Percentiles rank a stretch among this genome's conserved stretches.
Evolutionary conservation across 2,329 filamentous ascomycete species (phyloP).

Genomic region (Stagonosporopsis chrysanthemi): DNA sequence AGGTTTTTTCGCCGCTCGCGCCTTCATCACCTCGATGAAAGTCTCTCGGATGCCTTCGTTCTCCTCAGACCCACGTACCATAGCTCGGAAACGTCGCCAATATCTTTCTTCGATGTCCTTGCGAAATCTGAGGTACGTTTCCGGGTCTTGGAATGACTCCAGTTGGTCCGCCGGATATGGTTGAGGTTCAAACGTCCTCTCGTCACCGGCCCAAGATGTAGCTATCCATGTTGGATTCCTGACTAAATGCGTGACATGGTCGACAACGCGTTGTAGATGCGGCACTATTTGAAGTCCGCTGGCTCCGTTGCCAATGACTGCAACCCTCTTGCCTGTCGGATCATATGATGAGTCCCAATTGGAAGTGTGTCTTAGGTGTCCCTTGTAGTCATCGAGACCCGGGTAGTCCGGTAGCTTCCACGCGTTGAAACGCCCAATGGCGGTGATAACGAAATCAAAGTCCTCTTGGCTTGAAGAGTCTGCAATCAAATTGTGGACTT

Average conservation of each 20-base stretch:
- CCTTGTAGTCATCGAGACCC: conserved; percentile 39
- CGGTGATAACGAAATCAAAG: conserved; percentile 50
- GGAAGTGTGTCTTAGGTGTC: conserved; percentile 40
- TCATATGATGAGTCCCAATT: conserved; percentile 53
- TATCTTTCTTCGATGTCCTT: conserved; percentile 62
- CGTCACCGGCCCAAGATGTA: conserved; percentile 61
- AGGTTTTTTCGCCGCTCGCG: conserved; percentile 50
- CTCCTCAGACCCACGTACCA: conserved; percentile 49
- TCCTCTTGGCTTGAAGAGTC: conserved; percentile 29
- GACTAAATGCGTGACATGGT: conserved; percentile 60
- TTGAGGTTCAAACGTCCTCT: conserved; percentile 53
- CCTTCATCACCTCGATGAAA: conserved; percentile 48
- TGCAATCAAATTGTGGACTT: conserved; percentile 60
- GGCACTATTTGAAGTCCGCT: conserved; percentile 70
- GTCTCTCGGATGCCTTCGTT: conserved; percentile 42
- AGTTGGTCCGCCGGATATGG: conserved; percentile 60
- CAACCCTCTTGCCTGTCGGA: conserved; percentile 64
- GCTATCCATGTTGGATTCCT: conserved; percentile 65
- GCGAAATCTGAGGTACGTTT: conserved; percentile 62
- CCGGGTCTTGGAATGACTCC: conserved; percentile 66
- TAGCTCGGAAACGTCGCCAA: conserved; percentile 60
- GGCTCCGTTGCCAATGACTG: conserved; percentile 70
- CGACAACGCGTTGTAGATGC: conserved; percentile 63
- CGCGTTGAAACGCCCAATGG: conserved; percentile 42
- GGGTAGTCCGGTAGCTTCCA: conserved; percentile 45